Evolutionary conservation across 331 rosid genomes (phyloP).

Genomic region (Quercus phellos): DNA sequence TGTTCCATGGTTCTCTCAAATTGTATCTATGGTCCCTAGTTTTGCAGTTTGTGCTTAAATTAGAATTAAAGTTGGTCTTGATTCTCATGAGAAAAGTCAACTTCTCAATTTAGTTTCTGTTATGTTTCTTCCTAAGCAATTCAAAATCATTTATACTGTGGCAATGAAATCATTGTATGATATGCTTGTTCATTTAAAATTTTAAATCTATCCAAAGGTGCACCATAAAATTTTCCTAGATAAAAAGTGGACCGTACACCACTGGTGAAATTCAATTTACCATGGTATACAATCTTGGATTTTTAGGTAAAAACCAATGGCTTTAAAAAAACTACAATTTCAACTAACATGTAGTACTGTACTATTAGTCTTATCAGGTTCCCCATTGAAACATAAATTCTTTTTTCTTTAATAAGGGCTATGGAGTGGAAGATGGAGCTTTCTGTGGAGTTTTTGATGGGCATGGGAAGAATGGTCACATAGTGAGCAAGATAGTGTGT

Average conservation of each 20-base stretch:
- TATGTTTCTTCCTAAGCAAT: background rate
- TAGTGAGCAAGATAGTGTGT: constrained; percentile 54
- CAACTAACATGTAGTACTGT: background rate
- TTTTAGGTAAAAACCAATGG: background rate
- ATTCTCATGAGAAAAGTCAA: background rate
- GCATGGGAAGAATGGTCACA: constrained; percentile 68
- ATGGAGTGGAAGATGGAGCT: constrained; percentile 33
- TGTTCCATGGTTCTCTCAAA: background rate
- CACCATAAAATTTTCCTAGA: background rate
- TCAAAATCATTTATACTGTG: background rate
- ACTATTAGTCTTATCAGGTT: background rate
- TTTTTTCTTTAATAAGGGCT: constrained; percentile 33
- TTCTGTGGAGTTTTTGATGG: constrained; percentile 73
- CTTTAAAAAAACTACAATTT: background rate
- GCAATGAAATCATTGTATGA: background rate
- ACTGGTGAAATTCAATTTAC: background rate
- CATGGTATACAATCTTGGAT: background rate
- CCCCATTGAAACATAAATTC: background rate
- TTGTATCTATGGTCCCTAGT: background rate
- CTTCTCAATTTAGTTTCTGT: background rate
- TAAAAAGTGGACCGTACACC: too few relatives aligned
- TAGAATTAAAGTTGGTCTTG: background rate
- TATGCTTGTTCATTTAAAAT: background rate
- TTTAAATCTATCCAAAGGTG: background rate
- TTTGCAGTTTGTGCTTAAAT: background rate